Evolutionary conservation across 192 early-diverging fungal species (phyloP).

Genomic region (Gaertneriomyces sp.): DNA sequence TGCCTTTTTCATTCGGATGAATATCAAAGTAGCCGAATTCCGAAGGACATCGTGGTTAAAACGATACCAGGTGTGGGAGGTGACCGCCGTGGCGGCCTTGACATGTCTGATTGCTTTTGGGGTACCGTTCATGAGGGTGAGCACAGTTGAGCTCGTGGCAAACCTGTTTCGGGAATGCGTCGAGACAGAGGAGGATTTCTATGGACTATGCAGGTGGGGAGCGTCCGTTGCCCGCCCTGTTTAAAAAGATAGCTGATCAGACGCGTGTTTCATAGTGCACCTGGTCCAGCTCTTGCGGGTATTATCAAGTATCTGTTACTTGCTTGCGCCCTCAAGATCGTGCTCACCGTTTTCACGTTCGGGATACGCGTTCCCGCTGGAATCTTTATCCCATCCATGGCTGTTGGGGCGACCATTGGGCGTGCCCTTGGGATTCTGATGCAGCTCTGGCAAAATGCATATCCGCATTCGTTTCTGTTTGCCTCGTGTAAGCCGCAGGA

Average conservation of each 20-base stretch:
- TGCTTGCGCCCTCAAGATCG: conserved; percentile 42
- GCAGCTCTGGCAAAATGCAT: conserved; percentile 55
- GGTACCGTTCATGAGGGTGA: conserved; percentile 37
- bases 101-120: conserved; percentile 48
- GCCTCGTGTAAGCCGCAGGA: conserved; percentile 71
- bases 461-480: conserved; percentile 67
- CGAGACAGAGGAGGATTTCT: conserved; percentile 50
- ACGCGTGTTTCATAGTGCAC: conserved; percentile 1
- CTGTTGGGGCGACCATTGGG: conserved; percentile 88
- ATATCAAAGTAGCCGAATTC: conserved; percentile 28
- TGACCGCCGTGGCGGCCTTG: conserved; percentile 40
- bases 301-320: conserved; percentile 36
- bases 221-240: background rate
- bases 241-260: background rate
- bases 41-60: conserved; percentile 34
- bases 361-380: conserved; percentile 52
- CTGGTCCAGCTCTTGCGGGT: conserved; percentile 1
- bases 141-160: conserved; percentile 45
- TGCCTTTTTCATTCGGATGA: conserved; percentile 49
- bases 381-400: conserved; percentile 83
- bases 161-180: conserved; percentile 57
- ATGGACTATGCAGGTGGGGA: conserved; percentile 45
- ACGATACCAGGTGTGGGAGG: conserved; percentile 44
- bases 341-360: conserved; percentile 52
- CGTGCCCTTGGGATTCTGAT: conserved; percentile 83